Percentiles rank a stretch among this genome's conserved stretches.
Conservation (phyloP, 768 basidiomycete genomes). For the Leccinum variicolor region DNA sequence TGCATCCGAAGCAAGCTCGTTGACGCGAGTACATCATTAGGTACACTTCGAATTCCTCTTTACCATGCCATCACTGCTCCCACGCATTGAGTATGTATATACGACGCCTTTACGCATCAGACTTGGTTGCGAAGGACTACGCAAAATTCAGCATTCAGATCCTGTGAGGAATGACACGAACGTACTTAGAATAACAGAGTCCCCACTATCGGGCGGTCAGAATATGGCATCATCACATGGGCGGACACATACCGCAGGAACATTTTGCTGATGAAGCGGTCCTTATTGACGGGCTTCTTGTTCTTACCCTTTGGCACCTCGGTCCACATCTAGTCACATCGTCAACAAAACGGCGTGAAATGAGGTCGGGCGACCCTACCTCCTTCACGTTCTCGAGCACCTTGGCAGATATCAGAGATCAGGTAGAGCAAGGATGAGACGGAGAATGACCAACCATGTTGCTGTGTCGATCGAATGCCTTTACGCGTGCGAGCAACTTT, state of each 20-base stretch:
- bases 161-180: constrained; percentile 15
- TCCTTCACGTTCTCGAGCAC: constrained; percentile 98
- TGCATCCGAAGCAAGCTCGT: neutral
- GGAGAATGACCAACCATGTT: constrained; percentile 75
- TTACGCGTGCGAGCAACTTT: constrained; percentile 92
- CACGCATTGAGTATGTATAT: neutral
- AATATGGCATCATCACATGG: constrained; percentile 3
- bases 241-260: constrained; percentile 69
- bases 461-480: constrained; percentile 97
- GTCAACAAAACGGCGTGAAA: constrained; percentile 6
- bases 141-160: constrained; percentile 33
- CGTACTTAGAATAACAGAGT: constrained; percentile 96
- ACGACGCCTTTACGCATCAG: constrained; percentile 26
- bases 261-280: constrained; percentile 99
- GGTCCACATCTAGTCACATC: constrained; percentile 87
- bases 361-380: constrained; percentile 41
- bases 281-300: constrained; percentile 98
- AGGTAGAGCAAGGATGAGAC: constrained; percentile 1
- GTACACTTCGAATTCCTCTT: neutral
- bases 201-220: constrained; percentile 57
- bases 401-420: constrained; percentile 37
- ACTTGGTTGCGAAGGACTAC: constrained; percentile 77
- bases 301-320: constrained; percentile 97
- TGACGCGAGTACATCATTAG: too few species aligned
- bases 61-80: neutral